Evolutionary conservation across 2,329 filamentous ascomycete species (phyloP), one percentile per base, ranked within the genome.

Genomic region (Alternaria gansuensis): DNA sequence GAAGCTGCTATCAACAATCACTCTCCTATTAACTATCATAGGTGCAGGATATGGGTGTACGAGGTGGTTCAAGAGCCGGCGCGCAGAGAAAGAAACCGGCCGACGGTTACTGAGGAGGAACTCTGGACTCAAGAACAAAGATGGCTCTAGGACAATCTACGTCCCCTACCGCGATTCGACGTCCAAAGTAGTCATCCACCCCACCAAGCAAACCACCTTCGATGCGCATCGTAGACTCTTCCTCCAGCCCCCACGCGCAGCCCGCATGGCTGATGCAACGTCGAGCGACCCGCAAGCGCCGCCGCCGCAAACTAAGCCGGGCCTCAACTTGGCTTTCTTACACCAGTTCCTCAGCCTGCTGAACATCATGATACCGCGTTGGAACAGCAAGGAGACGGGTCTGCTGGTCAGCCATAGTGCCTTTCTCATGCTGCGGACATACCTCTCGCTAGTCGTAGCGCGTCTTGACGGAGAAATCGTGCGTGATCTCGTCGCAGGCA

Each of bases 301-400:
- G 14, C 91, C 93, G 2, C 86, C 91, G 9, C 91, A 96, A 75
- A 94, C 93, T 3, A 98, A 97, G 77, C 93, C 95, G 0, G 95
- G 95, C 0, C 81, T 99, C 37, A 99, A 99, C 74, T 84, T 99
- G 58, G 95, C 95, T 10, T 99, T 99, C 72, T 79, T 99, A 52
- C 95, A 99, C 76, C 95, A 99, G 78, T 98, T 99, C 70, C 84
- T 98, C 51, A 97, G 94, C 73, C 81, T 99, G 54, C 87, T 98
- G 81, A 97, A 93, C 79, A 98, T 99, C 74, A 96, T 98, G 92
- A 91, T 99, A 62, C 95, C 95, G 5, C 84, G 94, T 63, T 97
- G 94, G 90, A 90, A 90, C 14, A 97, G 93, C 77, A 99, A 99
- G 77, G 95, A 98, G 81, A 93, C 94, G 0, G 94, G 93, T 1